Percentiles rank a stretch among this genome's conserved stretches.
phyloP scores from a whole-genome alignment of 768 basidiomycete species.

The Suillus weaverae region DNA sequence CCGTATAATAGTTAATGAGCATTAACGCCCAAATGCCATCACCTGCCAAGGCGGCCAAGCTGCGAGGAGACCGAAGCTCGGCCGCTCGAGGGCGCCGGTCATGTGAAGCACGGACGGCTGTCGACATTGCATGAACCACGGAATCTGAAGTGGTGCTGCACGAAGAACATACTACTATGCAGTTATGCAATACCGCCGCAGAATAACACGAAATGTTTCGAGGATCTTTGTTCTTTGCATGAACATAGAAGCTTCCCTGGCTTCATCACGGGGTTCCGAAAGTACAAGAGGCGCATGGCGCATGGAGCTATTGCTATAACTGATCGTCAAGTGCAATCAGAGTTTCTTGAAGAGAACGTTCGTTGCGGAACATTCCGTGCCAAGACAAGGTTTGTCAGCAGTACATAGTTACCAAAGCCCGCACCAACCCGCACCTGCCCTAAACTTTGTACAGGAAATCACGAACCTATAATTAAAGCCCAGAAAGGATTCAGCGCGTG shows the following conservation, averaged over 20 bases:
- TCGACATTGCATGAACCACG: not conserved
- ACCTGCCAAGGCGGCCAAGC: not conserved
- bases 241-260: not conserved
- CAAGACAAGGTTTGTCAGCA: not conserved
- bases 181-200: not conserved
- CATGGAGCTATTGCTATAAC: not conserved
- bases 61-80: not conserved
- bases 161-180: not conserved
- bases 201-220: not conserved
- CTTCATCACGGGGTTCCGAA: not conserved
- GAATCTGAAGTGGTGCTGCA: not conserved
- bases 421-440: constrained; percentile 37
- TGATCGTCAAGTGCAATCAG: not conserved
- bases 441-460: constrained; percentile 22
- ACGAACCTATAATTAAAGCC: constrained; percentile 16
- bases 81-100: not conserved
- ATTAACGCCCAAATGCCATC: not conserved
- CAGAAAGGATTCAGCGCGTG: not conserved
- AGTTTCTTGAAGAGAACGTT: not conserved
- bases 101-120: not conserved
- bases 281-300: not conserved
- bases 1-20: not conserved
- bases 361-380: not conserved
- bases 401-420: constrained; percentile 22
- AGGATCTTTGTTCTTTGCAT: not conserved